Evolutionary conservation across 495 filamentous ascomycete species (phyloP), one percentile per base, ranked within the genome.

Genomic region (Oleoguttula mirabilis): DNA sequence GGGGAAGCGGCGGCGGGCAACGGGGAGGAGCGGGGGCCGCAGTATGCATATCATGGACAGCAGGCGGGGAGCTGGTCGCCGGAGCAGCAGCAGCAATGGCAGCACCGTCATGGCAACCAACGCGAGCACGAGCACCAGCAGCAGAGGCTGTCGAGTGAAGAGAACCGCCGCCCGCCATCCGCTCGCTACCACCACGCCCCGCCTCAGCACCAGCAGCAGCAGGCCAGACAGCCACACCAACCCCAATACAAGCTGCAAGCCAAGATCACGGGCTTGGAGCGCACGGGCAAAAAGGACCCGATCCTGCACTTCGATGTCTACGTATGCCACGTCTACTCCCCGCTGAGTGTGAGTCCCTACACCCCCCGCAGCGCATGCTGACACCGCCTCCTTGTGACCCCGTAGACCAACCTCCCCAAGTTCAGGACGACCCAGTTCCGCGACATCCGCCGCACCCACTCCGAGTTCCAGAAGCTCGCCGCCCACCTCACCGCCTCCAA

Each of bases 381-480:
- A 49, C 32, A 42, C 17, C 31, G 11, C 21, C 25, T 28, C 25
- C 11, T 15, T 25, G 31, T 36, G 24, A 25, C 5, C 27, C 34
- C 17, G 8, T 41, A 95, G 92, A 96, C 92, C 43, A 96, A 96
- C 65, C 82, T 99, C 14, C 88, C 88, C 36, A 87, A 88, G 51
- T 99, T 94, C 64, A 75, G 92, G 49, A 95, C 92, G 2, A 96
- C 92, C 7, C 92, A 96, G 59, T 96, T 94, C 62, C 85, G 92
- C 55, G 92, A 96, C 60, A 83, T 99, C 40, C 82, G 90, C 45
- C 82, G 92, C 30, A 82, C 90, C 19, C 90, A 99, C 61, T 82
- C 84, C 34, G 92, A 99, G 57, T 99, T 99, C 54, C 70, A 80
- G 43, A 96, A 96, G 56, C 79, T 99, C 17, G 85, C 84, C 19